phyloP scores from a whole-genome alignment of 1,284 basidiomycete species.

The Fomitopsis schrenkii region DNA sequence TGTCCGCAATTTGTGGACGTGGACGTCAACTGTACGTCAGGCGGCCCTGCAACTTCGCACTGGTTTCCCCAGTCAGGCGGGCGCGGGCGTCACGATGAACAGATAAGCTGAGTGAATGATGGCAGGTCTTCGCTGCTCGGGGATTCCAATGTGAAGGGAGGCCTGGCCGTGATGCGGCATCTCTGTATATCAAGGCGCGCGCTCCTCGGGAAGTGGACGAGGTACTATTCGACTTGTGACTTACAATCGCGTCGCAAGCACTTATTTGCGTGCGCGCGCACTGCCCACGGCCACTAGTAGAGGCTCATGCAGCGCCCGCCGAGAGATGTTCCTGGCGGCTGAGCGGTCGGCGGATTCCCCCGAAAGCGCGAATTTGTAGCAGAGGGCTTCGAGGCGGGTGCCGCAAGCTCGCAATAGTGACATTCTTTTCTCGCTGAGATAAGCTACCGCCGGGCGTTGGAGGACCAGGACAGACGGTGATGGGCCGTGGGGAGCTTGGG shows the following conservation, averaged over 20 bases:
- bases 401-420: background rate
- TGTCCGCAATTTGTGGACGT: background rate
- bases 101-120: slow-evolving; percentile 23
- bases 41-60: slow-evolving; percentile 5
- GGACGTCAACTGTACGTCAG: slow-evolving; percentile 23
- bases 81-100: slow-evolving; percentile 17
- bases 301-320: background rate
- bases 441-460: background rate
- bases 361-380: background rate
- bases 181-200: slow-evolving; percentile 7
- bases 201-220: slow-evolving; percentile 1
- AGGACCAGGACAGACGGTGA: slow-evolving; percentile 11
- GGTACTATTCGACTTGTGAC: background rate
- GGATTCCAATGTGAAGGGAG: slow-evolving; percentile 17
- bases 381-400: background rate
- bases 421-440: background rate
- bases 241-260: slow-evolving; percentile 1
- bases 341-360: slow-evolving; percentile 6
- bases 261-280: background rate
- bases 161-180: slow-evolving; percentile 12
- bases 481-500: slow-evolving; percentile 14
- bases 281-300: background rate
- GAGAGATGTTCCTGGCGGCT: background rate
- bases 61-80: slow-evolving; percentile 7
- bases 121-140: slow-evolving; percentile 10